Conservation (phyloP, 2,329 filamentous ascomycete species). For the Fusarium sambucinum region DNA sequence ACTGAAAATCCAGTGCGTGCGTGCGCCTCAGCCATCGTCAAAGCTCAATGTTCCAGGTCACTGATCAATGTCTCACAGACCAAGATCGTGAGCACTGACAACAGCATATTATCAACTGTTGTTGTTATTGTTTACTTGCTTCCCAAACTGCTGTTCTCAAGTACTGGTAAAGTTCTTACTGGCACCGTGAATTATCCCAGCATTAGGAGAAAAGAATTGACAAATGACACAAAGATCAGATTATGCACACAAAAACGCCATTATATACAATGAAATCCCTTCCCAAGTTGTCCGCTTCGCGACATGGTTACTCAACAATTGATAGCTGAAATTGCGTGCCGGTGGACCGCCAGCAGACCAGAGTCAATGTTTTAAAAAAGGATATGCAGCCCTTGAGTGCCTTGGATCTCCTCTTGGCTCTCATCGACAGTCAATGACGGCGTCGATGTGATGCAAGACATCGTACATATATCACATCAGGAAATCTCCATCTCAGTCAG, state of each 20-base stretch:
- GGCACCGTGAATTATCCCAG: neutral
- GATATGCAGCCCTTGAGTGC: constrained; percentile 22
- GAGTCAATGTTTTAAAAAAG: constrained; percentile 13
- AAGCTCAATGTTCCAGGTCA: constrained; percentile 35
- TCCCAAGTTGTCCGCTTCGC: constrained; percentile 1
- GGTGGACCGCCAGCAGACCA: constrained; percentile 21
- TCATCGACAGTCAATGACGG: constrained; percentile 10
- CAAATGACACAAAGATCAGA: neutral
- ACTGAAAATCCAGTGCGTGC: constrained; percentile 33
- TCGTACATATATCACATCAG: constrained; percentile 21
- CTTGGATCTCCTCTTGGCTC: constrained; percentile 12
- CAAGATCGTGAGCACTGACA: constrained; percentile 30
- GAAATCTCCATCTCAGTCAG: constrained; percentile 12
- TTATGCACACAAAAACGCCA: constrained; percentile 1
- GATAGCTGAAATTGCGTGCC: constrained; percentile 7
- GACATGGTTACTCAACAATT: constrained; percentile 3
- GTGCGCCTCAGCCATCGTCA: constrained; percentile 34
- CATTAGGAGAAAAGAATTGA: neutral
- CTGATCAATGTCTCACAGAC: constrained; percentile 42
- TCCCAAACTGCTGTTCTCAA: constrained; percentile 26
- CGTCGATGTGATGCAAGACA: constrained; percentile 11
- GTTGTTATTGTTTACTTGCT: constrained; percentile 48
- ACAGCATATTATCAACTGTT: constrained; percentile 27
- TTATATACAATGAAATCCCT: constrained; percentile 1
- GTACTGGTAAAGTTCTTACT: constrained; percentile 17